A percentile compares a stretch with the other conserved stretches of the same genome.
These are phyloP conservation scores for Bocquillonia castaneifolia DNA, from an alignment of 441 rosid species.

Conservation along the genomic window DNA sequence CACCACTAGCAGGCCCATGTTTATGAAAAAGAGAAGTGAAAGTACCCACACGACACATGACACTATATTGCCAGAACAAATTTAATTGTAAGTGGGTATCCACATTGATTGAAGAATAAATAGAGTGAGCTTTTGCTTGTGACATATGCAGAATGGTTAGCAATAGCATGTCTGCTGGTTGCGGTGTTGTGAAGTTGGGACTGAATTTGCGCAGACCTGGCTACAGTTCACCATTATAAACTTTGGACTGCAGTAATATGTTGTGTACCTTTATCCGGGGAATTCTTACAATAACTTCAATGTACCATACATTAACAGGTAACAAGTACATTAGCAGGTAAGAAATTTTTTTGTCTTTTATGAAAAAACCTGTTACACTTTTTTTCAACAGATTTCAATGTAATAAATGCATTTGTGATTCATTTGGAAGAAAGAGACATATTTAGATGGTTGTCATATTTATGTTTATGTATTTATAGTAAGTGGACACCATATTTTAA, in stretches of 20 bases:
- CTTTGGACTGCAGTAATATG: not conserved
- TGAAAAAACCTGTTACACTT: no score
- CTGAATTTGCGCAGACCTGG: not conserved
- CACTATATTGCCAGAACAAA: not conserved
- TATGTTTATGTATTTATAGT: no score
- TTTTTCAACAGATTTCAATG: no score
- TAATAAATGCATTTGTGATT: no score
- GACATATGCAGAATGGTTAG: not conserved
- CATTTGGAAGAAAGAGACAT: no score
- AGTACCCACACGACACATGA: not conserved
- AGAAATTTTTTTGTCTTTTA: no score
- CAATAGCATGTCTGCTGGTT: not conserved
- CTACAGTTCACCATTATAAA: not conserved
- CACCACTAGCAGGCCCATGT: not conserved
- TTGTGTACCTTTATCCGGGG: no score
- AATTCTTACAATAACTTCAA: no score
- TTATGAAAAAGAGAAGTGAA: conserved; percentile 6
- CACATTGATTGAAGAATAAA: conserved; percentile 11
- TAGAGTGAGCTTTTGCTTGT: conserved; percentile 5
- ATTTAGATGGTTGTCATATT: no score
- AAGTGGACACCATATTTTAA: no score
- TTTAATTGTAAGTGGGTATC: conserved; percentile 12
- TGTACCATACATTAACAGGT: no score
- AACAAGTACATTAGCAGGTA: no score
- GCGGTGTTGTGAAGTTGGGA: not conserved